Base-by-base conservation (phyloP, 73 alveolate genomes). In the Paramecium pentaurelia region DNA sequence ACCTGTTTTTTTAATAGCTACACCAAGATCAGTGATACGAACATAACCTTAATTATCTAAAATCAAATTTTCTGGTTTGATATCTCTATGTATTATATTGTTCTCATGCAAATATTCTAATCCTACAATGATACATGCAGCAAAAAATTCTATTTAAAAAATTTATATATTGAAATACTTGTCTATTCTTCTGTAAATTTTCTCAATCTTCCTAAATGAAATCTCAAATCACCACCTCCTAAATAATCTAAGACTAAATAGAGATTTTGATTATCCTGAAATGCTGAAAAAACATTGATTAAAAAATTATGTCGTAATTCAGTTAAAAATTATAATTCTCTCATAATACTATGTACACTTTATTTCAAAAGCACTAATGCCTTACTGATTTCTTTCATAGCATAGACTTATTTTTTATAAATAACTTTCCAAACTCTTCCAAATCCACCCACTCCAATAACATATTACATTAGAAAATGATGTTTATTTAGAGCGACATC, bases 41-140 rank as follows among this genome's bases (percentile, higher is more conserved):
- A 96, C 96, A 92, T 97, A 97, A 22, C 99, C 99, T 20, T 92
- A 80, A 30, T 88, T 28, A 70, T 97, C 99, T 85, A 98, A 83
- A 32, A 98, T 99, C 34, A 98, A 92, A 93, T 98, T 98, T 70
- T 98, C 99, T 5, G 99, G 99, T 87, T 97, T 98, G 8, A 98
- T 97, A 88, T 98, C 99, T 86, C 99, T 73, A 92, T 98, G 99
- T 37, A 98, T 94, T 16, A 98, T 95, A 27, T 95, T 94, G 47
- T 97, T 96, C 6, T 93, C 77, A 93, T 98, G 99, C 60, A 97
- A 80, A 92, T 97, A 97, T 93, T 98, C 99, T 77, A 98, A 93
- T 6, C 98, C 99, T 1, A 94, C 77, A 32, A 98, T 86, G 40
- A 98, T 93, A 77, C 99, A 98, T 2, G 99, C 99, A 0, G 97